Base-by-base conservation (phyloP, 2,329 filamentous ascomycete species). In the Tolypocladium tropicale region DNA sequence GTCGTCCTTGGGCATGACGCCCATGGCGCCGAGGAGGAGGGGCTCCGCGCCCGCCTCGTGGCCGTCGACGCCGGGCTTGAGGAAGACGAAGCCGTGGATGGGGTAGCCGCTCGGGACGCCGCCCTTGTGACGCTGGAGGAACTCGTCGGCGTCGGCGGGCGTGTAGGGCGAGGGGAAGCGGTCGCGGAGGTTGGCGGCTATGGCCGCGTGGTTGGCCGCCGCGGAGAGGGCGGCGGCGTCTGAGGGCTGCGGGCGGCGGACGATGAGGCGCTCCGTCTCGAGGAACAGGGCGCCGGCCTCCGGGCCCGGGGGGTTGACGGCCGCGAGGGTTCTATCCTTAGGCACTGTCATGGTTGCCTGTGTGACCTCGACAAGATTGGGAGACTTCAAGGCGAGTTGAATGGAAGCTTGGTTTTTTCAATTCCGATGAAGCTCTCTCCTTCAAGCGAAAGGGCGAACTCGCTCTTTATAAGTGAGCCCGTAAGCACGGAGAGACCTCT, bases 91-190 rank as follows among this genome's bases (percentile, higher is more conserved):
- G 25, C 69, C 71, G 63, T 72, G 61, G 39, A 55, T 57, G 16
- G 62, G 63, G 51, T 63, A 66, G n/a, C 60, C 57, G 53, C 58
- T 57, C 56, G 57, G 57, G 53, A 64, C 56, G 37, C 53, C 53
- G 18, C 57, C 55, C 12, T 41, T 55, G 51, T 39, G 59, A 54
- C 39, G 41, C 39, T 25, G 14, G 58, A 78, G 68, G 63, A 71
- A 77, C n/a, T 16, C 43, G 23, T 72, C 60, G 2, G 76, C 74
- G 52, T 72, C 64, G 9, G 67, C 65, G 10, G 72, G 60, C 0
- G 69, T 74, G 65, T 80, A 80, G 0, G 78, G 78, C 11, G 60
- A 62, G 3, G 77, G 76, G 56, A 79, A 80, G 43, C 65, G 59
- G 61, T 77, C 67, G 56, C 73, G 72, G 70, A 81, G 70, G 60